Percentiles rank a stretch among this genome's conserved stretches.
These are phyloP conservation scores for Trichoderma sp. DNA, from an alignment of 2,329 filamentous ascomycete species.

Conservation along the genomic window DNA sequence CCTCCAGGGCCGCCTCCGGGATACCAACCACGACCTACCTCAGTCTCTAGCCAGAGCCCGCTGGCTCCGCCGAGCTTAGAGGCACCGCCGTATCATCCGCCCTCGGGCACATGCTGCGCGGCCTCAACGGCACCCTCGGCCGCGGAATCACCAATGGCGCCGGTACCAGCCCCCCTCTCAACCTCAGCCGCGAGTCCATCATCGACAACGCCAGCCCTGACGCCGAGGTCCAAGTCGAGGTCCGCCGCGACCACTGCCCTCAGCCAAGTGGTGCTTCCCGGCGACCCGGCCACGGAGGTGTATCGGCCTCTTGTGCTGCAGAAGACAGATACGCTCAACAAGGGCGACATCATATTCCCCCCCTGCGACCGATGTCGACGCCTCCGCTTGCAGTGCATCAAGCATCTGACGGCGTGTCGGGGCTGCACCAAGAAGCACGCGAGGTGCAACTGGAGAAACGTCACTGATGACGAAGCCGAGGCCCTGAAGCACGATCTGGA, in stretches of 20 bases:
- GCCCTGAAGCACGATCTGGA: conserved; percentile 38
- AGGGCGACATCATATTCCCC: conserved; percentile 75
- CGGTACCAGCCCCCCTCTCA: background rate
- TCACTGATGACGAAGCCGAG: conserved; percentile 69
- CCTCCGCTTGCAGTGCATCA: conserved; percentile 78
- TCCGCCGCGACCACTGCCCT: background rate
- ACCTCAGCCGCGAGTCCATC: background rate
- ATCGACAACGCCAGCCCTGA: background rate
- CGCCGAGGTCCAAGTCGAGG: background rate
- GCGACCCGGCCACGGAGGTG: conserved; percentile 37
- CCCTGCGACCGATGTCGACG: conserved; percentile 83
- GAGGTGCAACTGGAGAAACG: conserved; percentile 81
- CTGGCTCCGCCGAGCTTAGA: conserved; percentile 37
- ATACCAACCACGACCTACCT: conserved; percentile 37
- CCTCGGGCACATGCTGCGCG: conserved; percentile 18
- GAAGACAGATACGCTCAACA: conserved; percentile 72
- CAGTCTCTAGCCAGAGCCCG: conserved; percentile 34
- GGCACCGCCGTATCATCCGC: conserved; percentile 32
- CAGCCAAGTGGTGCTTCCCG: conserved; percentile 6
- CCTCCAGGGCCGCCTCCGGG: conserved; percentile 32
- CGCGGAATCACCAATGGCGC: background rate
- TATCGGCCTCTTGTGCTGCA: conserved; percentile 65
- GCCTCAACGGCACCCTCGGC: background rate
- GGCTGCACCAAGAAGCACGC: conserved; percentile 90
- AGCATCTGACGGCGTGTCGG: conserved; percentile 82